A percentile compares a stretch with the other conserved stretches of the same genome.
phyloP scores from a whole-genome alignment of 371 early-diverging fungal genomes.

The Aphelidium insulamus region DNA sequence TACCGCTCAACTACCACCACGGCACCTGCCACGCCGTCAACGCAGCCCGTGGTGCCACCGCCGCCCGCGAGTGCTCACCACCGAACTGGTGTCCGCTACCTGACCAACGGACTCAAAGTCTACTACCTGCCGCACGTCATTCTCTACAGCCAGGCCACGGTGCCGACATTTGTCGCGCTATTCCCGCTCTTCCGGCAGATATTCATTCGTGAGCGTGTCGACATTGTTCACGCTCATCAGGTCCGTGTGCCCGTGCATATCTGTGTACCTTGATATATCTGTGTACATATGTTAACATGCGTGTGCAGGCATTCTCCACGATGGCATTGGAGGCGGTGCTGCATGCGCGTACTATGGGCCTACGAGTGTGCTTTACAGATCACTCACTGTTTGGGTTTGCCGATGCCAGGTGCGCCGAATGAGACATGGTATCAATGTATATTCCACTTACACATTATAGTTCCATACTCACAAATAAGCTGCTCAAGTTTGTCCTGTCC shows the following conservation, averaged over 20 bases:
- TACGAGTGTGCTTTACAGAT: constrained; percentile 92
- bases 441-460: no score
- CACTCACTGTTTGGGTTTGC: constrained; percentile 97
- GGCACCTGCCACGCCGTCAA: no score
- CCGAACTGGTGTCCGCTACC: constrained; percentile 69
- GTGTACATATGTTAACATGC: not conserved
- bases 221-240: constrained; percentile 96
- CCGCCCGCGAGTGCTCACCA: no score
- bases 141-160: constrained; percentile 61
- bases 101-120: constrained; percentile 87
- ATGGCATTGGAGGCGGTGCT: constrained; percentile 90
- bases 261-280: not conserved
- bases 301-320: constrained; percentile 54
- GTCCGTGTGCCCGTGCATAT: constrained; percentile 5
- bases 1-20: no score
- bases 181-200: constrained; percentile 84
- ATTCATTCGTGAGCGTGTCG: constrained; percentile 68
- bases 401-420: constrained; percentile 74
- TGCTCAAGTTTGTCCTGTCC: constrained; percentile 78
- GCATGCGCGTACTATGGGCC: constrained; percentile 87
- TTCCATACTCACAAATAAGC: constrained; percentile 84
- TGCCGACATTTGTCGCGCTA: constrained; percentile 83
- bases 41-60: no score
- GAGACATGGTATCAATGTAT: no score
- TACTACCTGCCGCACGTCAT: constrained; percentile 85